Evolutionary conservation across 371 early-diverging fungal species (phyloP), one percentile per base, ranked within the genome.

Genomic region (Nosema granulosis): DNA sequence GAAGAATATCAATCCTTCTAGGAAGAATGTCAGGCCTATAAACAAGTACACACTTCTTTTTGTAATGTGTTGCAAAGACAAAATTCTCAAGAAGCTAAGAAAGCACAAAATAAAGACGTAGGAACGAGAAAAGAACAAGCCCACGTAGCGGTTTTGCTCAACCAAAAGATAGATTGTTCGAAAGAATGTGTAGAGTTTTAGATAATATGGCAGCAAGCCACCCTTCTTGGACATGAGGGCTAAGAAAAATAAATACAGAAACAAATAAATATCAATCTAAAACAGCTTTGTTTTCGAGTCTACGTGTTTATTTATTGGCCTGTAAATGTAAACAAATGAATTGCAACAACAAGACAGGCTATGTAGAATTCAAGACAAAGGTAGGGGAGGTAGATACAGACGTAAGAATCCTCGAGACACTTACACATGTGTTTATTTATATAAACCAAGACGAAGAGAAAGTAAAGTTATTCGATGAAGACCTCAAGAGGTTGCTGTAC

Each of bases 241-340:
- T n/a, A n/a, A n/a, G n/a, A 49, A 12, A 49, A 49, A 49, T 66
- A 20, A 77, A 77, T 77, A 68, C 77, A 63, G 62, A 75, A 77
- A 76, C 75, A 76, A 80, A 69, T 76, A 77, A 77, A 74, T 75
- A 80, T 66, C 76, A 80, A 68, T 58, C 49, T 49, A 49, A 49
- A 56, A 56, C 9, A 20, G 24, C 24, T 56, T n/a, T 56, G 4
- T 59, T 3, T 12, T 59, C 16, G 32, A 24, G 12, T 12, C 6
- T 56, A 12, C 13, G 18, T 43, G 6, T 11, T 43, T 43, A 11
- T 43, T 43, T 43, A 43, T 50, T 71, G 75, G 74, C 74, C 77
- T 80, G 77, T 80, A 76, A 74, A 74, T 76, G 77, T 74, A 77
- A 52, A 77, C 74, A 81, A 71, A 74, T 72, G 82, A 67, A 76